Base-by-base conservation (phyloP, 2,329 filamentous ascomycete genomes). In the Claviceps africana region DNA sequence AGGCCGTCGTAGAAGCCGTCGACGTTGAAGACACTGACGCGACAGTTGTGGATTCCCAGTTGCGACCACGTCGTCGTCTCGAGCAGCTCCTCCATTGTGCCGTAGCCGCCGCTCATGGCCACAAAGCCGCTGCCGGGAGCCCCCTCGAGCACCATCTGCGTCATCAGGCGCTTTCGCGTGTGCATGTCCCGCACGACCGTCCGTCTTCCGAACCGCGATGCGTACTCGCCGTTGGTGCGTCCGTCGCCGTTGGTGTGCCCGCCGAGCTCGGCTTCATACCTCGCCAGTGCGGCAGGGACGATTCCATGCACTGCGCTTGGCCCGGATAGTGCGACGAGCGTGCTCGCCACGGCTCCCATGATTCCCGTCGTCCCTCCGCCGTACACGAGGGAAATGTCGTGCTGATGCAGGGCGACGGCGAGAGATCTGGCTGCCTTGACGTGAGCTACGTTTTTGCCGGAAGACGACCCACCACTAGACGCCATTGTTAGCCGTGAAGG, bases 111-210 rank as follows among this genome's bases (percentile, higher is more conserved):
- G 48, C 78, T 81, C 54, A 97, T 72, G n/a, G 88, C 88, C 33
- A 97, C 81, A 69, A 97, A 97, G 4, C 90, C 90, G 50, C 82
- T 84, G 0, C 90, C 90, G 0, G 82, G 80, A 0, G 85, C 89
- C 19, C 87, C 88, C n/a, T 81, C 78, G 21, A 93, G 77, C 9
- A 96, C 88, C 65, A 89, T 85, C 59, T 81, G 74, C 3, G 88
- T 90, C 91, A 97, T 96, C 71, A 91, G 76, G 57, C 85, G 80
- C 74, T 97, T 97, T 56, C 91, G 81, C 43, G 87, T 88, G 70
- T 97, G 91, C 91, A 97, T 97, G 64, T 95, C 88, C 59, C 81
- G 77, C 19, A 96, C 91, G 5, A 95, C 81, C 0, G 88, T 96
- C 6, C 88, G 95, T 37, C 76, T 73, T 3, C 91, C 91, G 64